Conservation (phyloP, 495 filamentous ascomycete genomes). For the Gamarada debralockiae region DNA sequence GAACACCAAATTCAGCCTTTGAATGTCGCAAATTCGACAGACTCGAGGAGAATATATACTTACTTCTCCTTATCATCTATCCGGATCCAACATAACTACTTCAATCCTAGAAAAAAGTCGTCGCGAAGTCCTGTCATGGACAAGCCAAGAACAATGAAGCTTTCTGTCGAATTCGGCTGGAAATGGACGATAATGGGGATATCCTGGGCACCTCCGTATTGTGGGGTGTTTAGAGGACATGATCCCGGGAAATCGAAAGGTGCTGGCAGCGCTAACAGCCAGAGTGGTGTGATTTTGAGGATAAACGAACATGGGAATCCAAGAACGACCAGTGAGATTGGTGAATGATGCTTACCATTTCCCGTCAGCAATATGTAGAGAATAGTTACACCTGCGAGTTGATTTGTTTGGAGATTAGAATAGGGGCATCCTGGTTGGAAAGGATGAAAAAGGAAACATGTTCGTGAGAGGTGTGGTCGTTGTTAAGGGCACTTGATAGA, state of each 20-base stretch:
- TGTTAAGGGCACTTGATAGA: no score
- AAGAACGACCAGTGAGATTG: not conserved
- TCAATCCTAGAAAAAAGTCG: slow-evolving; percentile 7
- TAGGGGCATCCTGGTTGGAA: no score
- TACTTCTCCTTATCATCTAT: no score
- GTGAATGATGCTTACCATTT: not conserved
- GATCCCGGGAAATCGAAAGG: slow-evolving; percentile 1
- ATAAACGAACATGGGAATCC: not conserved
- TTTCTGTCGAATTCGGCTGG: not conserved
- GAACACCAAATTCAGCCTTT: no score
- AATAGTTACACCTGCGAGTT: not conserved
- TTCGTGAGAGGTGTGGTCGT: no score
- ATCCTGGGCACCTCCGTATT: slow-evolving; percentile 4
- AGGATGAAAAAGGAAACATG: no score
- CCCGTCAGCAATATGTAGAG: not conserved
- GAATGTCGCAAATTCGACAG: no score
- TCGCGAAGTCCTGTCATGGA: not conserved
- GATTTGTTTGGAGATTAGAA: no score
- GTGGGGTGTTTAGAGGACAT: not conserved
- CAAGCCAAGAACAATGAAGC: no score
- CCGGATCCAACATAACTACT: no score
- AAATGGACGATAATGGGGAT: not conserved
- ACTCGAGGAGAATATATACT: no score
- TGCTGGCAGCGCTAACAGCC: not conserved
- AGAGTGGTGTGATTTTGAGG: slow-evolving; percentile 11